Evolutionary conservation across 441 rosid genomes (phyloP), one percentile per base, ranked within the genome.

Genomic region (Biscutella laevigata): DNA sequence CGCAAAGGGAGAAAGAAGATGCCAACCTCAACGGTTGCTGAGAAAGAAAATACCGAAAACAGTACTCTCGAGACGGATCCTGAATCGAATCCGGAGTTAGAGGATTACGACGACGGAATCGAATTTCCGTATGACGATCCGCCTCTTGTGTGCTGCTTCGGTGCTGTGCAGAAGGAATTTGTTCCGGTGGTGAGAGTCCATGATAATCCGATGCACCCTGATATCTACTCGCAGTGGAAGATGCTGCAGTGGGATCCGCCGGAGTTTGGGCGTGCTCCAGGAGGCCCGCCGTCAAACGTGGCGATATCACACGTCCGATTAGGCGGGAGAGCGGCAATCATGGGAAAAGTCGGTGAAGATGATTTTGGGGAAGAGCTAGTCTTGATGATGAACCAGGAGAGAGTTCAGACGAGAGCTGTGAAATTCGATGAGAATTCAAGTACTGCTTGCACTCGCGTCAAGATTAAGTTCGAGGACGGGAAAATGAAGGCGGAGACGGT

Each of bases 201-300:
- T 55, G 83, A 87, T 40, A 66, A 79, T 4, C 86, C 64, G 59
- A 78, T 81, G 92, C 88, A 90, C 50, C 95, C 84, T 54, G 95
- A 90, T 37, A 84, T 77, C 0, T 87, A 90, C 72, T 84, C 92
- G 10, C 71, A 82, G 66, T 84, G 96, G 95, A 90, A 87, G 72
- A 79, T 78, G 95, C 73, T 90, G 17, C 96, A 87, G 69, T 87
- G 92, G 95, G 85, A 81, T 46, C 96, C 98, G 7, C 82, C 84
- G 21, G 84, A 83, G 67, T 83, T 80, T 56, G 79, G 63, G 6
- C 51, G 86, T 22, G 79, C 81, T 5, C 90, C 84, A 1, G 86
- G 84, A 12, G 82, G 90, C 15, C 69, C 86, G 2, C 79, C 80
- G 17, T 77, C 78, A 10, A 78, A 80, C 58, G 86, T 80, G 63